Base-by-base conservation (phyloP, 164 flowering plant genomes). In the Sedum album region DNA sequence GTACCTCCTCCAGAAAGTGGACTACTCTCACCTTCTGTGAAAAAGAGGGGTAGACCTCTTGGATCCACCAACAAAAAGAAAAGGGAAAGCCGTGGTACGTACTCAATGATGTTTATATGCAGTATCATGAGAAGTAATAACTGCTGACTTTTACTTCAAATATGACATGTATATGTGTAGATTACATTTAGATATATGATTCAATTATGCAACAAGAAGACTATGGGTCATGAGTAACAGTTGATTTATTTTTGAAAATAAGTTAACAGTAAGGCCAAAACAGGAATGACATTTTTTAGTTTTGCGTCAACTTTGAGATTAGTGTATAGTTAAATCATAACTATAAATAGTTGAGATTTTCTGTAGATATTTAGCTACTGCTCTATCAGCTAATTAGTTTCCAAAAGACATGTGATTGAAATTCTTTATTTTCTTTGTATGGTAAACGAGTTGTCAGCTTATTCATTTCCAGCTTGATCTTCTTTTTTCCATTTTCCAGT, bases 1-100 rank as follows among this genome's bases (percentile, higher is more conserved):
- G 41, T 65, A 5, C 55, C 73, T 31, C 10, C 46, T 55, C 30
- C 77, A 0, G 69, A 57, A 26, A 73, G 44, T 10, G 81, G 70
- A 6, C 35, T 81, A 8, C 68, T 72, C 0, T 76, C 97, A 1
- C 75, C 85, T 36, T 74, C 81, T 0, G 23, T 69, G 44, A 89
- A 84, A 84, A 89, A 86, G 6, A 77, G 90, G 71, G 97, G 97
- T 36, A 76, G 97, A 38, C 96, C 97, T 6, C 89, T 78, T 9
- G 97, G 97, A 55, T 85, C 97, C 1, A 68, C 76, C 66, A 89
- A 86, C 79, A 87, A 89, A 72, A 86, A 79, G 48, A 84, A 80
- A 60, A 66, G 83, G 75, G 84, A 79, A 49, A 82, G 83, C 61
- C 62, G 85, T 13, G 96, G 94, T 90, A 83, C 62, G 23, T 42